Conservation (phyloP, 352 stramenopile species). For the Pythium grandisporangium region DNA sequence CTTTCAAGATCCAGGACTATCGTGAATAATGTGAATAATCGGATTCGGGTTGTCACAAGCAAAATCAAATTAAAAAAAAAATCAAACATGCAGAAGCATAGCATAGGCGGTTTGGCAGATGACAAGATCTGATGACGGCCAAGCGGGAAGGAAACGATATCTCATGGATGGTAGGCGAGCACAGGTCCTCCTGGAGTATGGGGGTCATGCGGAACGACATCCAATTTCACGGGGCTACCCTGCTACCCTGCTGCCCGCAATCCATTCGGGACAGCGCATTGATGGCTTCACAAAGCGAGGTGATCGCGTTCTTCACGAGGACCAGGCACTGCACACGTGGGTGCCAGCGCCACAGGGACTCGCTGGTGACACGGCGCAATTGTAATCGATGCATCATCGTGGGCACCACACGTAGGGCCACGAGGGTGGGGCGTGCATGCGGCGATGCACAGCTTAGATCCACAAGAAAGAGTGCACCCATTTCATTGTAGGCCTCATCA, state of each 20-base stretch:
- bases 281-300: conserved; percentile 9
- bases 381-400: conserved; percentile 26
- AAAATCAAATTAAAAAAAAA: not conserved
- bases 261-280: conserved; percentile 9
- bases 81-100: not conserved
- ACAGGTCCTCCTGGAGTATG: no score
- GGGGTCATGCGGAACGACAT: conserved; percentile 8
- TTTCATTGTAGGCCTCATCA: conserved; percentile 22
- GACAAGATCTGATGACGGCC: not conserved
- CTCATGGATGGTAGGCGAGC: no score
- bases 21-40: no score
- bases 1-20: conserved; percentile 14
- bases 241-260: no score
- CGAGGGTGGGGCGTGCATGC: conserved; percentile 14
- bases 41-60: no score
- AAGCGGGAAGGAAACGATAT: not conserved
- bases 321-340: conserved; percentile 4
- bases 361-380: conserved; percentile 12
- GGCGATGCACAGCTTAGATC: conserved; percentile 11
- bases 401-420: conserved; percentile 18
- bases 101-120: conserved; percentile 4
- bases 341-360: conserved; percentile 6
- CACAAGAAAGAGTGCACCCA: conserved; percentile 24
- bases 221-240: conserved; percentile 2
- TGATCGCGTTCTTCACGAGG: conserved; percentile 1